Percentiles rank a stretch among this genome's conserved stretches.
Conservation (phyloP, 1,139 yeast species). For the Geotrichum fermentans region DNA sequence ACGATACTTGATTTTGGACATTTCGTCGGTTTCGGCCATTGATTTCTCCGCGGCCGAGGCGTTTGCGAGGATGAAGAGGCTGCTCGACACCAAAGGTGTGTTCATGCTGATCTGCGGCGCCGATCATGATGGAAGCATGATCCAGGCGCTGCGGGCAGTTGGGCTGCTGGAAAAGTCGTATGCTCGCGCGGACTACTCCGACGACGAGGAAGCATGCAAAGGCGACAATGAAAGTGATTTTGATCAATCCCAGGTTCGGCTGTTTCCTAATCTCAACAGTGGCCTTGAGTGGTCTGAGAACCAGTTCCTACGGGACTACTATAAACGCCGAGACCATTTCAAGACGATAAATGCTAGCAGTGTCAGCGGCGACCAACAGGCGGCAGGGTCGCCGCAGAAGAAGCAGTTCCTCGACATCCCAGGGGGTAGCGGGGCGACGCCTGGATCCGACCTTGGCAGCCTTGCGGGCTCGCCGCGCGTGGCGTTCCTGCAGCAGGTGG, state of each 20-base stretch:
- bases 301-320: slow-evolving; percentile 69
- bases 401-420: slow-evolving; percentile 20
- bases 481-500: slow-evolving; percentile 57
- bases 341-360: slow-evolving; percentile 10
- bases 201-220: slow-evolving; percentile 12
- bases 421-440: slow-evolving; percentile 19
- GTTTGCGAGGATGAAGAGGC: slow-evolving; percentile 76
- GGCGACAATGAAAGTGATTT: slow-evolving; percentile 15
- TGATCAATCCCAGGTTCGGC: slow-evolving; percentile 43
- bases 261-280: slow-evolving; percentile 71
- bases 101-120: slow-evolving; percentile 78
- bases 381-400: slow-evolving; percentile 20
- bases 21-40: slow-evolving; percentile 73
- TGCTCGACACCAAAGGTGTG: slow-evolving; percentile 64
- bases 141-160: slow-evolving; percentile 57
- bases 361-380: slow-evolving; percentile 19
- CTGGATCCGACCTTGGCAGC: neutral
- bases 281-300: slow-evolving; percentile 98
- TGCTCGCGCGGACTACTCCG: slow-evolving; percentile 1
- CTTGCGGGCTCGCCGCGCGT: slow-evolving; percentile 58
- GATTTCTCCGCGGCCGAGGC: slow-evolving; percentile 98
- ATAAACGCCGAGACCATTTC: slow-evolving; percentile 36
- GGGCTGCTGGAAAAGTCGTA: slow-evolving; percentile 53
- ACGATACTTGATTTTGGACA: slow-evolving; percentile 75
- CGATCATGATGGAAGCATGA: slow-evolving; percentile 54